Conservation (phyloP, 1,284 basidiomycete genomes). For the Cystobasidiaceae sp. region DNA sequence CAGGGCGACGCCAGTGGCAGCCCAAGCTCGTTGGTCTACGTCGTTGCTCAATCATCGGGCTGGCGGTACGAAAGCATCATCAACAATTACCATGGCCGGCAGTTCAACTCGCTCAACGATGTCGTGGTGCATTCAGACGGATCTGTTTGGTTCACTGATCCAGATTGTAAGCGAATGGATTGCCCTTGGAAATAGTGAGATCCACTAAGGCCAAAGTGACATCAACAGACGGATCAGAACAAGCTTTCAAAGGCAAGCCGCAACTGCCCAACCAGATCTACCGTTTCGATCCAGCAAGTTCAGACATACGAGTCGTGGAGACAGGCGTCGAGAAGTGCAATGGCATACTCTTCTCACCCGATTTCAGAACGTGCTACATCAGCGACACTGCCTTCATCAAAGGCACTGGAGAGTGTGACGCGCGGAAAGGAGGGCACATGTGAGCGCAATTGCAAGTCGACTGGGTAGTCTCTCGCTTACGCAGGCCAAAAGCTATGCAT, state of each 20-base stretch:
- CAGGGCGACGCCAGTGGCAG: slow-evolving; percentile 33
- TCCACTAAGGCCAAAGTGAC: neutral
- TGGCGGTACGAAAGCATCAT: neutral
- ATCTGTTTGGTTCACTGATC: slow-evolving; percentile 68
- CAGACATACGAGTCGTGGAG: slow-evolving; percentile 62
- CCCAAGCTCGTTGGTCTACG: slow-evolving; percentile 35
- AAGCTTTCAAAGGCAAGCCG: slow-evolving; percentile 61
- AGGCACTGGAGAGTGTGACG: slow-evolving; percentile 6
- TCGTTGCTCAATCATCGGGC: slow-evolving; percentile 29
- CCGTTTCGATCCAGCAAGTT: slow-evolving; percentile 60
- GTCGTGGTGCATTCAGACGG: slow-evolving; percentile 53
- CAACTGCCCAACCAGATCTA: slow-evolving; percentile 68
- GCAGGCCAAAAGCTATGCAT: slow-evolving; percentile 56
- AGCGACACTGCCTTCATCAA: slow-evolving; percentile 47
- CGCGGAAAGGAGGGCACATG: slow-evolving; percentile 8
- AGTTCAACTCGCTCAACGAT: slow-evolving; percentile 40
- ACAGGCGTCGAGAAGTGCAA: slow-evolving; percentile 59
- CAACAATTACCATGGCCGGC: slow-evolving; percentile 37
- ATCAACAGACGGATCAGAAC: slow-evolving; percentile 35
- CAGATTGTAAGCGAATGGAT: slow-evolving; percentile 42
- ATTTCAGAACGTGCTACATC: slow-evolving; percentile 64
- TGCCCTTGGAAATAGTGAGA: neutral
- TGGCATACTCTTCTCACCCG: slow-evolving; percentile 63
- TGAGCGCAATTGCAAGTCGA: neutral
- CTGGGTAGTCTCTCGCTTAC: neutral